Conservation (phyloP, 768 basidiomycete genomes). For the Coprinopsis cinerea region DNA sequence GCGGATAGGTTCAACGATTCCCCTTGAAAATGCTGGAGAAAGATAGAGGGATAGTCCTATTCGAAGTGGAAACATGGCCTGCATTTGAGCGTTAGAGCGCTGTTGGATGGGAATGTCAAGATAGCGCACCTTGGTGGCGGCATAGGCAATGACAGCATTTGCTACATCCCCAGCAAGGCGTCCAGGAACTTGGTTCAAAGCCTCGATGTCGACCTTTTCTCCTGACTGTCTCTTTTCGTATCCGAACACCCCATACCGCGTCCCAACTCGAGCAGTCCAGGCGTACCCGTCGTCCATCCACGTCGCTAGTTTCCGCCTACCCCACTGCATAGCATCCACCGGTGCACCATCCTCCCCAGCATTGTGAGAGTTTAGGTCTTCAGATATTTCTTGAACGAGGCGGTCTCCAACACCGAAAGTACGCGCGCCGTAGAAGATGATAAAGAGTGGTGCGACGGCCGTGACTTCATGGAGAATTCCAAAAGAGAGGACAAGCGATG, state of each 20-base stretch:
- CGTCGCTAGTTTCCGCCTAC: constrained; percentile 33
- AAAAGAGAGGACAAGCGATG: constrained; percentile 76
- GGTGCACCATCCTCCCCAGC: constrained; percentile 1
- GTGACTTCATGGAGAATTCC: constrained; percentile 82
- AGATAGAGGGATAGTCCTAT: constrained; percentile 69
- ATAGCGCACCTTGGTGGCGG: constrained; percentile 59
- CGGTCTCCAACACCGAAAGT: constrained; percentile 63
- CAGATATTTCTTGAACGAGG: constrained; percentile 40
- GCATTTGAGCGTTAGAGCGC: too few species aligned
- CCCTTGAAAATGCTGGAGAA: constrained; percentile 65
- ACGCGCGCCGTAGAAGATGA: constrained; percentile 66
- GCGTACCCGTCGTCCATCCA: constrained; percentile 79
- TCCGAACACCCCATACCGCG: constrained; percentile 77
- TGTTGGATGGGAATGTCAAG: not conserved
- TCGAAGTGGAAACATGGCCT: constrained; percentile 73
- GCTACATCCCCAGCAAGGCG: constrained; percentile 70
- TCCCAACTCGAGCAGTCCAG: constrained; percentile 66
- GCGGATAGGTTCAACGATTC: constrained; percentile 58
- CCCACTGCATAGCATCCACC: constrained; percentile 27
- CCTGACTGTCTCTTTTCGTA: constrained; percentile 48
- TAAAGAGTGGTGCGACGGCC: constrained; percentile 68
- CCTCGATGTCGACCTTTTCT: constrained; percentile 18
- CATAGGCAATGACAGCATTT: constrained; percentile 80
- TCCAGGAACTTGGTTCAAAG: constrained; percentile 24
- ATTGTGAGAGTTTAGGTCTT: constrained; percentile 13